Conservation (phyloP, 139 green algal genomes). For the Edaphochlamys debaryana region DNA sequence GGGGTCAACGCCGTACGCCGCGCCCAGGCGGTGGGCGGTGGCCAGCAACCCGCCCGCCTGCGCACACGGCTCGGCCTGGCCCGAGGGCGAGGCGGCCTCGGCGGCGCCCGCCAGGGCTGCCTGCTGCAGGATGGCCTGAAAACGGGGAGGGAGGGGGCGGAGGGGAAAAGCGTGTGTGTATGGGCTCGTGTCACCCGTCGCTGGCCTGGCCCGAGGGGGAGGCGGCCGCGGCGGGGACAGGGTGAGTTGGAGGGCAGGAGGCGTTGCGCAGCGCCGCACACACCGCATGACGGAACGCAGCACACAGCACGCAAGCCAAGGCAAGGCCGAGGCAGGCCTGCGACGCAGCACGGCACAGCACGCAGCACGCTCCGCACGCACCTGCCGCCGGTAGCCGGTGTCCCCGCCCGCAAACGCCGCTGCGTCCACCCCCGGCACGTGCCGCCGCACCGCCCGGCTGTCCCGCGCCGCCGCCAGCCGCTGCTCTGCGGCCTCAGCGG, state of each 20-base stretch:
- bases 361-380: too few species aligned
- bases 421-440: constrained; percentile 22
- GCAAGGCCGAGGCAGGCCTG: too few species aligned
- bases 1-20: constrained; percentile 18
- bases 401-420: constrained; percentile 2
- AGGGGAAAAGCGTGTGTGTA: too few species aligned
- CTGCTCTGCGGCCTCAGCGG: neutral
- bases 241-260: too few species aligned
- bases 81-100: neutral
- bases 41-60: neutral
- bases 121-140: constrained; percentile 34
- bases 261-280: too few species aligned
- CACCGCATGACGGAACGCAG: too few species aligned
- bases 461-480: constrained; percentile 15
- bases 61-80: neutral
- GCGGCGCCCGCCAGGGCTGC: constrained; percentile 1
- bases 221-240: too few species aligned
- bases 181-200: too few species aligned
- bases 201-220: too few species aligned
- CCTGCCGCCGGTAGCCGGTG: constrained; percentile 6
- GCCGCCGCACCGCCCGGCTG: constrained; percentile 16
- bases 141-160: too few species aligned
- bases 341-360: too few species aligned
- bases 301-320: too few species aligned
- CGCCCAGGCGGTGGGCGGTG: neutral